Base-by-base conservation (phyloP, 257 asterid genomes). In the Orobanche coerulescens region DNA sequence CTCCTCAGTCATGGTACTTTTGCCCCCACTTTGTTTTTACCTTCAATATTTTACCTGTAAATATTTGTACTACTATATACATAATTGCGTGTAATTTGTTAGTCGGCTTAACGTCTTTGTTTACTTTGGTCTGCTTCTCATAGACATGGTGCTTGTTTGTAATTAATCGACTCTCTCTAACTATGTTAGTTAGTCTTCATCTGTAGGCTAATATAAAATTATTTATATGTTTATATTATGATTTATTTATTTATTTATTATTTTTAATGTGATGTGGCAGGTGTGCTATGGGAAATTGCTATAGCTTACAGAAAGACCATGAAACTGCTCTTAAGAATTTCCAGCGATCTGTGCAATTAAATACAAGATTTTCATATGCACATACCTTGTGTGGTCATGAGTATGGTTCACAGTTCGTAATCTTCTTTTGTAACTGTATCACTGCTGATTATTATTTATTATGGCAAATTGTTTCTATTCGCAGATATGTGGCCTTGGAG, bases 271-370 rank as follows among this genome's bases (percentile, higher is more conserved):
- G 70, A 52, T 51, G 24, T 83, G 77, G 30, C 87, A 89, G 97
- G 97, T 81, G 87, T 78, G 97, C 97, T 28, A 76, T 87, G 88
- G 97, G 97, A 26, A 90, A 90, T 66, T 90, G 96, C 81, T 90
- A 81, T 72, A 90, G 97, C 76, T 75, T 87, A 71, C 97, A 90
- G 80, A 87, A 85, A 74, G 97, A 90, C 77, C 97, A 90, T 22
- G 96, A 90, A 77, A 80, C 94, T 26, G 96, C 97, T 58, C 87
- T 90, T 5, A 90, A 85, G 73, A 90, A 83, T 71, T 90, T 90
- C 74, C 97, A 83, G 83, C 82, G 97, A 62, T 87, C 97, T n/a
- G 93, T 90, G 69, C 97, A 90, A 75, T 74, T 90, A 69, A 84
- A 81, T 76, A 70, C 96, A 40, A 83, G 90, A 87, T 87, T 90